Conservation (phyloP, 768 basidiomycete species). For the Tulasnella sp. region DNA sequence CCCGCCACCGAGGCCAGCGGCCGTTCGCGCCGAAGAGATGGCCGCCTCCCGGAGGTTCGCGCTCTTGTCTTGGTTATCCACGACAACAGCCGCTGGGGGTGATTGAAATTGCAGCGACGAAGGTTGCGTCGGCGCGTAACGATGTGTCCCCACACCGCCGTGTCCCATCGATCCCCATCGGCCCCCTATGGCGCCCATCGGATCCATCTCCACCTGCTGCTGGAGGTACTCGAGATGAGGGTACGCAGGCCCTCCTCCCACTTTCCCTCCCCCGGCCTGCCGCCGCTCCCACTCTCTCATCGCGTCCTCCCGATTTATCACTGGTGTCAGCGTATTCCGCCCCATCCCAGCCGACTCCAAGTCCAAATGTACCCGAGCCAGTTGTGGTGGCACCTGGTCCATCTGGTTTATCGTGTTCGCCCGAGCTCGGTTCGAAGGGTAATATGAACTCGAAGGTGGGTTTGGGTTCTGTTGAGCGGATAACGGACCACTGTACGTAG, state of each 20-base stretch:
- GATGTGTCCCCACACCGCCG: neutral
- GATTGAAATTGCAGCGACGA: slow-evolving; percentile 39
- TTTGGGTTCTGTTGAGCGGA: slow-evolving; percentile 31
- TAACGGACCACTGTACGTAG: neutral
- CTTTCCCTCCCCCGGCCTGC: slow-evolving; percentile 59
- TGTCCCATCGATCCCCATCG: neutral
- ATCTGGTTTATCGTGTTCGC: slow-evolving; percentile 89
- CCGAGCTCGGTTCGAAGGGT: slow-evolving; percentile 43
- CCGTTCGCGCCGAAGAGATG: slow-evolving; percentile 37
- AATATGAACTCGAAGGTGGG: slow-evolving; percentile 51
- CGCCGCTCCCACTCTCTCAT: slow-evolving; percentile 93
- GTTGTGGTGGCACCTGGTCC: slow-evolving; percentile 87
- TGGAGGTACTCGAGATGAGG: slow-evolving; percentile 85
- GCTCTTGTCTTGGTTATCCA: slow-evolving; percentile 53
- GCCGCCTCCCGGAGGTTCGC: slow-evolving; percentile 41
- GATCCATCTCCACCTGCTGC: slow-evolving; percentile 59
- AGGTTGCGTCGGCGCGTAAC: slow-evolving; percentile 16
- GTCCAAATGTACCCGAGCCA: slow-evolving; percentile 56
- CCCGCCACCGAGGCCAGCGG: neutral
- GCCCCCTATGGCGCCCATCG: neutral
- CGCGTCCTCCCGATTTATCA: slow-evolving; percentile 87
- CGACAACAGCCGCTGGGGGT: slow-evolving; percentile 43
- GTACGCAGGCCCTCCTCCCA: slow-evolving; percentile 43
- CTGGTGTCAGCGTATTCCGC: slow-evolving; percentile 80
- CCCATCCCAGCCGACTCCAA: slow-evolving; percentile 59